Conservation (phyloP, 352 stramenopile species). For the Thraustochytrium striatum region DNA sequence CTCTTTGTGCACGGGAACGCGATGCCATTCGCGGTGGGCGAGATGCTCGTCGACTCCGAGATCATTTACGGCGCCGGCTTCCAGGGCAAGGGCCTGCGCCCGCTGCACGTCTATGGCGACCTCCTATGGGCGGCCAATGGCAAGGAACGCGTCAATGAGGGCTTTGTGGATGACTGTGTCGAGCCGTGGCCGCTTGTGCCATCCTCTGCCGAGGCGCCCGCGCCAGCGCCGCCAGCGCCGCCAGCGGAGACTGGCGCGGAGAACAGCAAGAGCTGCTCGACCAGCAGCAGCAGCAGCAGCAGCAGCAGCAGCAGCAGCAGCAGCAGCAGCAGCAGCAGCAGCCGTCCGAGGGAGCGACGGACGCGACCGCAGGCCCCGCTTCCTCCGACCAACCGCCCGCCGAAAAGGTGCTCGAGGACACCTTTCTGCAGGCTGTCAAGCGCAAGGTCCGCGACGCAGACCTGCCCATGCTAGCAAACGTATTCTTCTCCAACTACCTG, state of each 20-base stretch:
- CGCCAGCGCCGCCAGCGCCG: no score
- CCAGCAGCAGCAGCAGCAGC: no score
- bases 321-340: no score
- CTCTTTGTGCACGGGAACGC: neutral
- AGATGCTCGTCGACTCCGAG: constrained; percentile 29
- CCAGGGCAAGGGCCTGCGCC: constrained; percentile 1
- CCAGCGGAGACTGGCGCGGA: no score
- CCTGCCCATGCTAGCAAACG: constrained; percentile 12
- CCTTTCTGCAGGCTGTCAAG: constrained; percentile 33
- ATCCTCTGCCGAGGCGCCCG: neutral
- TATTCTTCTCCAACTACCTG: constrained; percentile 16
- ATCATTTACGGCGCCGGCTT: constrained; percentile 25
- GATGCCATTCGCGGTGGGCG: neutral
- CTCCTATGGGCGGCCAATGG: neutral
- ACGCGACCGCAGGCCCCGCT: no score
- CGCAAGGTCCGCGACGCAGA: neutral
- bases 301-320: no score
- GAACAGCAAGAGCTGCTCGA: no score
- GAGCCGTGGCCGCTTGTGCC: neutral
- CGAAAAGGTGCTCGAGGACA: neutral
- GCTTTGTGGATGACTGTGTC: constrained; percentile 4
- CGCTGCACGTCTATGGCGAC: constrained; percentile 16
- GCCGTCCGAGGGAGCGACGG: no score
- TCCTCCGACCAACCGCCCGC: no score
- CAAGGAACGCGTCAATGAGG: neutral